Base-by-base conservation (phyloP, 78 protist species). In the Guillardia theta region DNA sequence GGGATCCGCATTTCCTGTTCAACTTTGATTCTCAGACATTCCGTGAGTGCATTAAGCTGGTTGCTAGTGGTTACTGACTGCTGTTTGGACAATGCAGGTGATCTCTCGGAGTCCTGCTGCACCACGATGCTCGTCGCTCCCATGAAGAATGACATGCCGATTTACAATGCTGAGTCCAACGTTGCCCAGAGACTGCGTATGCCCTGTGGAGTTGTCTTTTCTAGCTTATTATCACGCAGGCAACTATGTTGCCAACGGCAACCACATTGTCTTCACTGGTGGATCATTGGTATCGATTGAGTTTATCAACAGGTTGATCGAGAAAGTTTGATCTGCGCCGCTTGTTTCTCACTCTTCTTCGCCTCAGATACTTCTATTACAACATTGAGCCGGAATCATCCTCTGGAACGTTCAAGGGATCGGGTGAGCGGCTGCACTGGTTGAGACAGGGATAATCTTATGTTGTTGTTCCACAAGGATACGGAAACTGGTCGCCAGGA, bases 1-100 rank as follows among this genome's bases (percentile, higher is more conserved):
- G 93, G 22, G 93, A 88, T 41, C 93, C 93, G 93, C 93, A 88
- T 41, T 88, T 88, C 93, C 93, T 88, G 47, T 33, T 33, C 24
- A 15, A 1, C 9, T 48, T 43, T 9, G 30, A 88, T 36, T 5
- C 54, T 5, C 76, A 88, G 93, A 48, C 93, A 18, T 88, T 88
- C 93, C 54, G 90, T n/a, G 87, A 12, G 47, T 6, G n/a, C n/a
- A n/a, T n/a, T n/a, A n/a, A n/a, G n/a, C n/a, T n/a, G n/a, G n/a
- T n/a, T n/a, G n/a, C n/a, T n/a, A n/a, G n/a, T n/a, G n/a, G n/a
- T n/a, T n/a, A n/a, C n/a, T n/a, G n/a, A n/a, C n/a, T n/a, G n/a
- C n/a, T n/a, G n/a, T n/a, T n/a, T n/a, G n/a, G n/a, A n/a, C n/a
- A n/a, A n/a, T 10, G 70, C 70, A 58, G 70, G 87, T 37, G 90